Base-by-base conservation (phyloP, 495 filamentous ascomycete species). In the Talaromyces adpressus region DNA sequence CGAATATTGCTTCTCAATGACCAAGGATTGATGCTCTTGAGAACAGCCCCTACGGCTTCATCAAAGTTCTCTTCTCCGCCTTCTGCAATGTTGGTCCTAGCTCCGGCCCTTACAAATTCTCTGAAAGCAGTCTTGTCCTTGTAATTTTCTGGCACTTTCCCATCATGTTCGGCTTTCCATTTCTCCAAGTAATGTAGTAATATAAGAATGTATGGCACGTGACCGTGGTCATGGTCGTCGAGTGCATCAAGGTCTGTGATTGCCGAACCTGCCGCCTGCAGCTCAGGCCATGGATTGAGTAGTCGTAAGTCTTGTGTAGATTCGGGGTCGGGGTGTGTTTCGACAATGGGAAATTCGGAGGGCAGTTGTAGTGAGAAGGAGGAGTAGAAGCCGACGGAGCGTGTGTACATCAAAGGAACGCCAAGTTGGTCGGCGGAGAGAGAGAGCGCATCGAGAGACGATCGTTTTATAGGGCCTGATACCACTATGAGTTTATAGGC, bases 41-140 rank as follows among this genome's bases (percentile, higher is more conserved):
- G 73, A 2, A 98, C 92, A 4, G 93, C 93, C 11, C 84, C 87
- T 25, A 85, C 86, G 16, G 94, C 94, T 75, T 99, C 94, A 45
- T 97, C 92, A 72, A 89, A 99, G 72, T 99, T 99, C 79, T 98
- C 94, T 72, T 98, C 94, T 64, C 89, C 90, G 36, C 91, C 93
- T 76, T 97, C 93, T 32, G 92, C 72, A 66, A 85, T 93, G 67
- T 87, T 77, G 47, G 80, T 90, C 67, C 94, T 83, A 62, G 89
- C 84, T 12, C 84, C 84, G 6, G 77, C 76, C 60, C 82, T 76
- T 0, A 97, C 86, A 12, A 91, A 72, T 12, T 85, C 81, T 49
- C 87, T 81, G 72, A 98, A 96, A 57, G 86, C 90, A 5, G 79
- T 87, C 75, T 98, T 99, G 62, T 99, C 91, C 64, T 88, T 87